A percentile compares a stretch with the other conserved stretches of the same genome.
Evolutionary conservation across 2,329 filamentous ascomycete genomes (phyloP).

Genomic region (Cladosporium sp.): DNA sequence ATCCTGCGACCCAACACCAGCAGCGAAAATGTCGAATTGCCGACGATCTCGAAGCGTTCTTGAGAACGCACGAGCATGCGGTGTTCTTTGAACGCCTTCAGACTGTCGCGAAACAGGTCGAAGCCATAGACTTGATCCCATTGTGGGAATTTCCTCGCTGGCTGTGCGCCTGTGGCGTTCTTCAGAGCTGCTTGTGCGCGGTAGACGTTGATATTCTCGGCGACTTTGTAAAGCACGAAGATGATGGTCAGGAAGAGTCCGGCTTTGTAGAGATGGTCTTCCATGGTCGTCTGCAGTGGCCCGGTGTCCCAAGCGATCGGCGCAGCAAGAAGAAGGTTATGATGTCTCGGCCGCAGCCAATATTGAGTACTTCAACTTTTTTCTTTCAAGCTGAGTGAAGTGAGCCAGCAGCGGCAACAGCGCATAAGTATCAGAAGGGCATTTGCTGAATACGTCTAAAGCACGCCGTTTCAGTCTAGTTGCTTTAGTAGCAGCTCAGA

Average conservation of each 20-base stretch:
- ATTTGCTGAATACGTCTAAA: too few relatives aligned
- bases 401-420: background rate
- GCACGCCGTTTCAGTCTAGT: too few relatives aligned
- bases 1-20: conserved; percentile 29
- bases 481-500: too few relatives aligned
- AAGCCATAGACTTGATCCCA: conserved; percentile 52
- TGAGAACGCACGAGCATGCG: conserved; percentile 33
- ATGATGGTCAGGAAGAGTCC: background rate
- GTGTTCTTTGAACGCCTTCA: conserved; percentile 35
- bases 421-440: background rate
- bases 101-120: conserved; percentile 43
- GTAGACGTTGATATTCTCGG: background rate
- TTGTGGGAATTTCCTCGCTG: conserved; percentile 28
- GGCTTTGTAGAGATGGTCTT: background rate
- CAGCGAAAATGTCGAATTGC: conserved; percentile 37
- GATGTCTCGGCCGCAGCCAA: too few relatives aligned
- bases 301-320: background rate
- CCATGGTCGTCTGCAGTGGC: background rate
- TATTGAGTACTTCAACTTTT: too few relatives aligned
- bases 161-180: background rate
- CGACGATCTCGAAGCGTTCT: conserved; percentile 30
- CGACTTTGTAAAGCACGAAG: conserved; percentile 4
- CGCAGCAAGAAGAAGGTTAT: background rate
- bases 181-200: conserved; percentile 4
- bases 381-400: too few relatives aligned